Conservation (phyloP, 306 rosid genomes). For the Dalbergia cochinchinensis region DNA sequence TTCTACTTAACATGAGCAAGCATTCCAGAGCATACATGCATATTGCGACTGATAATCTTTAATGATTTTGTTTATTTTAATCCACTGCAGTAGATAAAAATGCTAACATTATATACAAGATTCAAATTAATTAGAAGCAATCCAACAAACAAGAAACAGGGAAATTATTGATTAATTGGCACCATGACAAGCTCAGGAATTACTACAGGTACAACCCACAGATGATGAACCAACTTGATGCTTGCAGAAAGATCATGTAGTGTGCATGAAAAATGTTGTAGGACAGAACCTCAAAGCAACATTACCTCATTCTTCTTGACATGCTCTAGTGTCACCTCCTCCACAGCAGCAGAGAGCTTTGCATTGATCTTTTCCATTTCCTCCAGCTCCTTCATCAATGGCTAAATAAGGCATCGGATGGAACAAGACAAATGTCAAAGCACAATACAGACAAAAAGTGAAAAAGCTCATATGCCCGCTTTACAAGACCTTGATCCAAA, state of each 20-base stretch:
- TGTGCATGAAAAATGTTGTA: constrained; percentile 21
- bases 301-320: constrained; percentile 92
- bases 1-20: no score
- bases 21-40: no score
- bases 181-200: background rate
- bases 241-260: background rate
- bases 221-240: constrained; percentile 1
- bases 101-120: background rate
- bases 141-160: background rate
- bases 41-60: no score
- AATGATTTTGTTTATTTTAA: background rate
- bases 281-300: constrained; percentile 23
- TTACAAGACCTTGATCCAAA: constrained; percentile 8
- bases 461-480: constrained; percentile 16
- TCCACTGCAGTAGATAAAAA: constrained; percentile 2
- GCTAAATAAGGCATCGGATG: constrained; percentile 54
- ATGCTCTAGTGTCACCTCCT: constrained; percentile 96
- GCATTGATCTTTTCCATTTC: constrained; percentile 96
- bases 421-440: constrained; percentile 45
- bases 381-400: constrained; percentile 97
- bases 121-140: constrained; percentile 15
- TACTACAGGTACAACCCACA: background rate
- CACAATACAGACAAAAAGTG: constrained; percentile 34
- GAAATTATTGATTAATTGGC: background rate
- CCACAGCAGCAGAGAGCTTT: constrained; percentile 89